Evolutionary conservation across 192 early-diverging fungal genomes (phyloP).

Genomic region (Lobosporangium transversale): DNA sequence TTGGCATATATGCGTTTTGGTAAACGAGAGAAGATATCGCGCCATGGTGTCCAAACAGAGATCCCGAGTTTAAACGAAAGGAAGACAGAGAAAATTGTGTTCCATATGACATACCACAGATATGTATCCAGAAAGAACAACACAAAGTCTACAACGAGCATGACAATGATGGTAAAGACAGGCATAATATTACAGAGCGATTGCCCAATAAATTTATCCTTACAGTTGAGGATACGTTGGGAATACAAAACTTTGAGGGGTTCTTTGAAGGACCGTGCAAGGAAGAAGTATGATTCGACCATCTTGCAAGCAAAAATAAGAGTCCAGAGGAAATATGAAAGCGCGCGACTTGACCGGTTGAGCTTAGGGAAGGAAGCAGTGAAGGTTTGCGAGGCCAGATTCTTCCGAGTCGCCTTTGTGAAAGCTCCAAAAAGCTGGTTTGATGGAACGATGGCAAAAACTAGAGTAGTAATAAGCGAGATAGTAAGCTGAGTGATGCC

Average conservation of each 20-base stretch:
- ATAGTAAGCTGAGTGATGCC: constrained; percentile 75
- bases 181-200: constrained; percentile 74
- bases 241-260: constrained; percentile 68
- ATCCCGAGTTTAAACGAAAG: constrained; percentile 81
- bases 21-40: constrained; percentile 79
- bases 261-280: constrained; percentile 83
- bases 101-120: constrained; percentile 90
- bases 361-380: constrained; percentile 80
- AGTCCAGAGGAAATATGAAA: constrained; percentile 78
- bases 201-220: constrained; percentile 64
- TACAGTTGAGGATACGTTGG: constrained; percentile 64
- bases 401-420: constrained; percentile 48
- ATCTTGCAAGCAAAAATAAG: constrained; percentile 80
- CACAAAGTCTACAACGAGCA: constrained; percentile 78
- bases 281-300: constrained; percentile 86
- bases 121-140: constrained; percentile 89
- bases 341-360: constrained; percentile 68
- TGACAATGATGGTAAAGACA: constrained; percentile 72
- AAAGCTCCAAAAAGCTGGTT: constrained; percentile 63
- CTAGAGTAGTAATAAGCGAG: constrained; percentile 71
- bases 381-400: constrained; percentile 66
- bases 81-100: constrained; percentile 80
- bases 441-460: constrained; percentile 74
- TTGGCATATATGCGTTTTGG: constrained; percentile 86
- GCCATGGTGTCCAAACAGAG: constrained; percentile 86